These are phyloP conservation scores for Graphium sp. DNA, from an alignment of 2,329 filamentous ascomycete species.

Conservation along the genomic window DNA sequence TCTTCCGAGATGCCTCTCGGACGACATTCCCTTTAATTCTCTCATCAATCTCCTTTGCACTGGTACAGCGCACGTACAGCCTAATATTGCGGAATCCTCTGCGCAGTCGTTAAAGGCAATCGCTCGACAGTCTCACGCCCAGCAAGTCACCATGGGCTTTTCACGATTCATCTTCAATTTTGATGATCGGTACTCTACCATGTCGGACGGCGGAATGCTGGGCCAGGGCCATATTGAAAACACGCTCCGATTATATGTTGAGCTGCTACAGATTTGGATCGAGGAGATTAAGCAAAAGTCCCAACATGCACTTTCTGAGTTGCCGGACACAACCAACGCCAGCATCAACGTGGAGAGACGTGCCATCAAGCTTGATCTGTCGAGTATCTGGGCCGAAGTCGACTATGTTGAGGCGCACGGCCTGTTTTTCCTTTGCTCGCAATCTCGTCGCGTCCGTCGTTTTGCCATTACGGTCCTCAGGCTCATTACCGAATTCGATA, in stretches of 20 bases:
- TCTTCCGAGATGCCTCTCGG: constrained; percentile 79
- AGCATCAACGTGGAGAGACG: too few species aligned
- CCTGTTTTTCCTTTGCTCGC: constrained; percentile 91
- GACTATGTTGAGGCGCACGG: constrained; percentile 96
- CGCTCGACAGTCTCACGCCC: constrained; percentile 78
- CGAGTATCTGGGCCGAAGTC: constrained; percentile 79
- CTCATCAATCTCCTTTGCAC: constrained; percentile 92
- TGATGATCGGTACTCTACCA: constrained; percentile 90
- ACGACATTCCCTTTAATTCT: constrained; percentile 81
- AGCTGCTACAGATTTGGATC: constrained; percentile 91
- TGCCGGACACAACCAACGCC: constrained; percentile 38
- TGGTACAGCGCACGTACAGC: constrained; percentile 87
- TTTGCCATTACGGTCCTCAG: constrained; percentile 87
- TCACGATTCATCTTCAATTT: constrained; percentile 97
- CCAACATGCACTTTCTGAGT: constrained; percentile 51
- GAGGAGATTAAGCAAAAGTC: constrained; percentile 85
- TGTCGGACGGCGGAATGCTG: constrained; percentile 94
- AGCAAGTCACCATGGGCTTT: constrained; percentile 93
- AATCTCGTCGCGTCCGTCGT: constrained; percentile 73
- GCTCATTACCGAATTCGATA: constrained; percentile 86
- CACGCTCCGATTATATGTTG: constrained; percentile 81
- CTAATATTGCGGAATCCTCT: constrained; percentile 81
- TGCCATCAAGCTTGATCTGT: constrained; percentile 66
- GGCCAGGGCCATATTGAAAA: constrained; percentile 89
- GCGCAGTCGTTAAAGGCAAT: constrained; percentile 90